Evolutionary conservation across 805 yeast genomes (phyloP).

Genomic region (Saturnispora bothae): DNA sequence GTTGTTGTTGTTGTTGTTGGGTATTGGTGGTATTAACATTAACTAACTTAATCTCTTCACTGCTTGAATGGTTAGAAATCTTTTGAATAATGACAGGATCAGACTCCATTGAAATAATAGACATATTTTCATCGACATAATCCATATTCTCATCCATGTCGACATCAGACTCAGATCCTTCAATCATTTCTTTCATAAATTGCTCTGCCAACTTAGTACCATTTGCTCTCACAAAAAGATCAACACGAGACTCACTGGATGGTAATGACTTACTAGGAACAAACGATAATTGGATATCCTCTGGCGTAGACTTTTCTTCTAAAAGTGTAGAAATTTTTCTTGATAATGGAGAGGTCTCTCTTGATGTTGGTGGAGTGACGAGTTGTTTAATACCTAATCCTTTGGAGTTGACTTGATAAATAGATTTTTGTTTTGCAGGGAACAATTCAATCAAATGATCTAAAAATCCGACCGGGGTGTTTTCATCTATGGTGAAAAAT

Average conservation of each 20-base stretch:
- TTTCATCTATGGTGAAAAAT: conserved; percentile 8
- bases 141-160: conserved; percentile 3
- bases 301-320: not conserved
- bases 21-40: not conserved
- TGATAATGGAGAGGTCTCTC: not conserved
- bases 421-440: conserved; percentile 7
- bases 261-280: not conserved
- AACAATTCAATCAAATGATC: conserved; percentile 7
- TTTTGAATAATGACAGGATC: not conserved
- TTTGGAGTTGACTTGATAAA: not conserved
- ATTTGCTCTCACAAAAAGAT: not conserved
- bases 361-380: not conserved
- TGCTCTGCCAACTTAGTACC: conserved; percentile 5
- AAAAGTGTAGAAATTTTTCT: not conserved
- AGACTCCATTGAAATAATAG: conserved; percentile 6
- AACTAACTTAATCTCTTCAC: not conserved
- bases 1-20: not conserved
- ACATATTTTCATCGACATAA: conserved; percentile 1
- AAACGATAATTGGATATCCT: not conserved
- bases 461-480: not conserved
- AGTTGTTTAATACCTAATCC: conserved; percentile 9
- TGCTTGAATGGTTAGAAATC: not conserved
- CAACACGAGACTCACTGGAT: not conserved
- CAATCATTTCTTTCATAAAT: conserved; percentile 5
- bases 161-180: conserved; percentile 8